These are phyloP conservation scores for Syzygium aqueum DNA, from an alignment of 345 rosid species.

Conservation along the genomic window DNA sequence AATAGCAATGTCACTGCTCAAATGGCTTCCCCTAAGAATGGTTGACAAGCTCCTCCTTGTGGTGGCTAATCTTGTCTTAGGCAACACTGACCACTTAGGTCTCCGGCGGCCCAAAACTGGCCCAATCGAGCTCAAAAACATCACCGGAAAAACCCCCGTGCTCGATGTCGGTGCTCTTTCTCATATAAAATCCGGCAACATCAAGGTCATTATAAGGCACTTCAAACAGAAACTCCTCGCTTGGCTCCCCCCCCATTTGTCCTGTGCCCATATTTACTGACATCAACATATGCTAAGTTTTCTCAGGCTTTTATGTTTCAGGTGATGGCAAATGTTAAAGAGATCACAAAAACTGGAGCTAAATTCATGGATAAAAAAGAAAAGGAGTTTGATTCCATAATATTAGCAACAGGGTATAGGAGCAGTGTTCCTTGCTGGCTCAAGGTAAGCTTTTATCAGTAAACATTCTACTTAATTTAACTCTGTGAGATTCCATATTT, in stretches of 20 bases:
- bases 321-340: slow-evolving; percentile 68
- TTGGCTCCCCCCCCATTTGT: background rate
- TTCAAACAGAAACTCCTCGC: background rate
- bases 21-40: slow-evolving; percentile 61
- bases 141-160: slow-evolving; percentile 87
- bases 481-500: background rate
- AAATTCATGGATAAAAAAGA: slow-evolving; percentile 82
- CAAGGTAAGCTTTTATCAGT: slow-evolving; percentile 32
- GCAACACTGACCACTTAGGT: slow-evolving; percentile 66
- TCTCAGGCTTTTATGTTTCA: slow-evolving; percentile 5
- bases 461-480: background rate
- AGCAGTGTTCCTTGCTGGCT: slow-evolving; percentile 95
- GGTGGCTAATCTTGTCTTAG: slow-evolving; percentile 36
- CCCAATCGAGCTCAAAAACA: slow-evolving; percentile 78
- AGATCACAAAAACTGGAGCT: slow-evolving; percentile 54
- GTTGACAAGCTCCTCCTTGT: slow-evolving; percentile 59
- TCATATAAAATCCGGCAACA: slow-evolving; percentile 55
- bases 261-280: background rate
- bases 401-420: slow-evolving; percentile 86
- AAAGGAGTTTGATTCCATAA: slow-evolving; percentile 58
- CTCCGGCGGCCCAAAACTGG: slow-evolving; percentile 85
- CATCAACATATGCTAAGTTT: background rate
- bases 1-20: slow-evolving; percentile 65
- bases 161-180: slow-evolving; percentile 81
- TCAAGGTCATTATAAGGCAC: slow-evolving; percentile 36